phyloP scores from a whole-genome alignment of 352 stramenopile species.

The Plasmopara viticola region DNA sequence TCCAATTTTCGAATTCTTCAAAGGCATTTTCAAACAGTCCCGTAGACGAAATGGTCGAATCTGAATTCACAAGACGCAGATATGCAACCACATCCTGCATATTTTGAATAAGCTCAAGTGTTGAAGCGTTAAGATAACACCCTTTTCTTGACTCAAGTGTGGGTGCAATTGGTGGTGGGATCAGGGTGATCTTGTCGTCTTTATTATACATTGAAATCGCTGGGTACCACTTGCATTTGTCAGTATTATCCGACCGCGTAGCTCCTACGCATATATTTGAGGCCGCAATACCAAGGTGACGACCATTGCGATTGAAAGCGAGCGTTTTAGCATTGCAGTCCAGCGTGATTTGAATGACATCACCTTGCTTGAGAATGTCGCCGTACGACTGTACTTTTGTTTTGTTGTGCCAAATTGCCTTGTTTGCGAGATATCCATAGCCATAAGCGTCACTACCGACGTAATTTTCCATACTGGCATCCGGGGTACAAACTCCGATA shows the following conservation, averaged over 20 bases:
- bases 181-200: constrained; percentile 77
- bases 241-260: constrained; percentile 5
- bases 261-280: constrained; percentile 43
- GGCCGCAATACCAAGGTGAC: constrained; percentile 79
- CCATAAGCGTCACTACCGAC: constrained; percentile 80
- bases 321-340: constrained; percentile 80
- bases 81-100: constrained; percentile 30
- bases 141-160: constrained; percentile 3
- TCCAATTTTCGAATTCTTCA: constrained; percentile 27
- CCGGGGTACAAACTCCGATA: constrained; percentile 69
- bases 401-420: constrained; percentile 91
- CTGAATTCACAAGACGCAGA: constrained; percentile 3
- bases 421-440: constrained; percentile 90
- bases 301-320: constrained; percentile 81
- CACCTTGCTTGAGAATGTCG: constrained; percentile 88
- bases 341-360: constrained; percentile 78
- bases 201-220: constrained; percentile 92
- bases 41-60: not conserved
- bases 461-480: constrained; percentile 85
- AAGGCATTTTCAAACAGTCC: constrained; percentile 25
- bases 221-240: constrained; percentile 68
- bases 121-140: constrained; percentile 33
- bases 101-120: constrained; percentile 24
- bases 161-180: constrained; percentile 27
- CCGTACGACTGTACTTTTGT: constrained; percentile 83